Evolutionary conservation across 179 eudicot species (phyloP).

Genomic region (Carnegiea gigantea): DNA sequence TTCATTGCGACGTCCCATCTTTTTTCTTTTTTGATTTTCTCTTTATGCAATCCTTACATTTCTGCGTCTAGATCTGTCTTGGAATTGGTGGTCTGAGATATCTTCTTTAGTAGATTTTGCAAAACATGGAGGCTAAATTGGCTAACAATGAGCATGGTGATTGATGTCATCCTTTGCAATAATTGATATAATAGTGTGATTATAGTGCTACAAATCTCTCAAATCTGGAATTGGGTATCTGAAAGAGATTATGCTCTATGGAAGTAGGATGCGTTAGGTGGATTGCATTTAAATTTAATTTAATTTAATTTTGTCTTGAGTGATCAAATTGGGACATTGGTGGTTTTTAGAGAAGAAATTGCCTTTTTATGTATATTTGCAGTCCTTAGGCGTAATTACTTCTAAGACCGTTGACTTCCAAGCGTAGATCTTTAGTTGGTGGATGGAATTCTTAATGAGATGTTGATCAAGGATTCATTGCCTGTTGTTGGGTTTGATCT

Average conservation of each 20-base stretch:
- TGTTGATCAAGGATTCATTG: background rate
- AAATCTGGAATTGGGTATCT: background rate
- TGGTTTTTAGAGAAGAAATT: background rate
- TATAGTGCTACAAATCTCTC: background rate
- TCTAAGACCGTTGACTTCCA: background rate
- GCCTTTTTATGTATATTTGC: background rate
- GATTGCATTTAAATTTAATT: background rate
- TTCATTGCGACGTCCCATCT: conserved; percentile 4
- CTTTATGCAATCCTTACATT: background rate
- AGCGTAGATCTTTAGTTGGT: background rate
- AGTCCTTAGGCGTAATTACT: background rate
- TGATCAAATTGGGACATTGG: background rate
- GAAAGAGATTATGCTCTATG: background rate
- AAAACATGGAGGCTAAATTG: conserved; percentile 8
- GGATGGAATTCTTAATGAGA: background rate
- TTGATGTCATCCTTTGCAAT: background rate
- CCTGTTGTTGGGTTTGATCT: background rate
- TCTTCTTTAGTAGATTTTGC: conserved; percentile 3
- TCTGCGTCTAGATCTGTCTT: background rate
- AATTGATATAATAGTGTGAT: background rate
- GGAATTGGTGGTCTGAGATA: background rate
- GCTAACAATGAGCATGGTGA: background rate
- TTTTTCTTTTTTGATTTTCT: background rate
- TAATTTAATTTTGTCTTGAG: too few species aligned
- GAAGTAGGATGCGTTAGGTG: background rate